Evolutionary conservation across 2,329 filamentous ascomycete genomes (phyloP), one percentile per base, ranked within the genome.

Genomic region (Ascochyta koolunga): DNA sequence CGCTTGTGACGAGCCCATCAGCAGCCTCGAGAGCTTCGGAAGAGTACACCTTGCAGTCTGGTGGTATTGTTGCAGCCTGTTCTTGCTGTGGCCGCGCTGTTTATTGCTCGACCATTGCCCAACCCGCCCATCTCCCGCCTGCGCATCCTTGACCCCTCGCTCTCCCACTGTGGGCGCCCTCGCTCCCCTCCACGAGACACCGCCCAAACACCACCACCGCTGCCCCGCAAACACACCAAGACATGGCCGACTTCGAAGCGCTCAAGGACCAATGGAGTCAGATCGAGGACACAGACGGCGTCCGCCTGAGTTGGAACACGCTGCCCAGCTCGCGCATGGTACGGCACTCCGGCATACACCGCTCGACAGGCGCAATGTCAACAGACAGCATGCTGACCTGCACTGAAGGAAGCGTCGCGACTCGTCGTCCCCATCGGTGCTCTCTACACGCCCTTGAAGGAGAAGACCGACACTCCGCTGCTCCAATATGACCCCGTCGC

Each of bases 301-400:
- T 98, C 71, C 88, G 95, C 60, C 83, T 99, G 64, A 97, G 93
- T 79, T 99, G 95, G 95, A 99, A 99, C 76, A 96, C 96, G 58
- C 96, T 99, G 72, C 95, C 95, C 43, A 97, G 93, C 81, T 93
- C 93, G 71, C 91, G 95, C 75, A 97, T 99, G 92, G 93, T 76
- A 69, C 22, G 68, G 53, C 37, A 37, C 22, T 8, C 35, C 42
- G 18, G 47, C 47, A 29, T 36, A 37, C 53, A 53, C 24, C 40
- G 53, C 40, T 41, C 35, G 31, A 54, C 16, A 45, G 35, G 51
- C 41, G 51, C 45, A 42, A n/a, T 32, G 51, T 44, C 51, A 37
- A 45, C 40, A 45, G 39, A 44, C 24, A 55, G 51, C 64, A 67
- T 61, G 64, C 69, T 72, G 63, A 74, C 60, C 29, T 52, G 24